phyloP scores from a whole-genome alignment of 345 rosid genomes.

The Triadica sebifera region DNA sequence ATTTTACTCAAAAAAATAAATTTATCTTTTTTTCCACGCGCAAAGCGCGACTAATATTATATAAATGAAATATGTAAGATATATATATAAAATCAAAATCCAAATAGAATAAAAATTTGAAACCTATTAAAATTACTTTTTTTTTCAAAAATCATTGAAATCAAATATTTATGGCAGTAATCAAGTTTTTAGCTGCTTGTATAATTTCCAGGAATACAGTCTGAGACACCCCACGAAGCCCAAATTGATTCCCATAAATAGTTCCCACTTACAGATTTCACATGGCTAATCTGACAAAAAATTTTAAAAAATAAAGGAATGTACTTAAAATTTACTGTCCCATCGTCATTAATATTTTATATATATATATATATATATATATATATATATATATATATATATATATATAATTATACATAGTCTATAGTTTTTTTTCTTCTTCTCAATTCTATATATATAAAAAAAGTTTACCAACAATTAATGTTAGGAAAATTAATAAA shows the following conservation, averaged over 20 bases:
- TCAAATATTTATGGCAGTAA: background rate
- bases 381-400: too few species aligned
- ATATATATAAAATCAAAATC: background rate
- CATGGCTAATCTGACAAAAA: slow-evolving; percentile 9
- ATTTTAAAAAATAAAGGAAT: slow-evolving; percentile 4
- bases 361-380: too few species aligned
- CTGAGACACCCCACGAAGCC: slow-evolving; percentile 12
- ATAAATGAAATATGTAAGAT: too few species aligned
- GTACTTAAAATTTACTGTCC: background rate
- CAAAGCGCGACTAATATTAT: too few species aligned
- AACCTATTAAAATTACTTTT: background rate
- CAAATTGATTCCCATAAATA: slow-evolving; percentile 13
- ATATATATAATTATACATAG: too few species aligned
- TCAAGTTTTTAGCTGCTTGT: background rate
- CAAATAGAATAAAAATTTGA: background rate
- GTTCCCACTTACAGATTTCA: slow-evolving; percentile 16
- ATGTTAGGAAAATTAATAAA: too few species aligned
- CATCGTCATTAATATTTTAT: background rate
- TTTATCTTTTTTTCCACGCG: too few species aligned
- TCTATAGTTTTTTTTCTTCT: too few species aligned
- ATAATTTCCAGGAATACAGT: slow-evolving; percentile 11
- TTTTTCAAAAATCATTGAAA: background rate
- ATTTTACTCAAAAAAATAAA: too few species aligned
- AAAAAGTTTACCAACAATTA: too few species aligned
- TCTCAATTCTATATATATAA: too few species aligned